Evolutionary conservation across 208 protist species (phyloP).

Genomic region (Borovskyia barvae): DNA sequence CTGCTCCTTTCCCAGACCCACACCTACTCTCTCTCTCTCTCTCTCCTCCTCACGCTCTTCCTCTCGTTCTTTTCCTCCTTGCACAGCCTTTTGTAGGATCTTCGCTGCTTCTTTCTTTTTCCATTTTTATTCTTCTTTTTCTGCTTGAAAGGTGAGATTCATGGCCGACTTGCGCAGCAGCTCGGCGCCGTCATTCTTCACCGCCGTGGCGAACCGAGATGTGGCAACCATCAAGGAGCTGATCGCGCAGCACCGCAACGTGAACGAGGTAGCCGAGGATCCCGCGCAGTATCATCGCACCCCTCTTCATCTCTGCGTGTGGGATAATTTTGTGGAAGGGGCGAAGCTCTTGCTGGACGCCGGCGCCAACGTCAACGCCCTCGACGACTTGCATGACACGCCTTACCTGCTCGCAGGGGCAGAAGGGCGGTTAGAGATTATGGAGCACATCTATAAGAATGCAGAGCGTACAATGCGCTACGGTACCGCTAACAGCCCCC

Average conservation of each 20-base stretch:
- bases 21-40: neutral
- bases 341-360: constrained; percentile 44
- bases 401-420: constrained; percentile 46
- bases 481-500: constrained; percentile 8
- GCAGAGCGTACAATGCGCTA: constrained; percentile 24
- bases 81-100: neutral
- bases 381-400: constrained; percentile 56
- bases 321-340: constrained; percentile 41
- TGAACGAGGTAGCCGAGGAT: constrained; percentile 27
- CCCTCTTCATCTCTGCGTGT: constrained; percentile 52
- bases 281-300: constrained; percentile 35
- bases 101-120: constrained; percentile 9
- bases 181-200: constrained; percentile 28
- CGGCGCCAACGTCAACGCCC: constrained; percentile 49
- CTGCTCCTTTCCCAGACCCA: constrained; percentile 2
- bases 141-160: neutral
- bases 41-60: neutral
- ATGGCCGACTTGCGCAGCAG: constrained; percentile 1
- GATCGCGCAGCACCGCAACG: constrained; percentile 27
- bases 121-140: constrained; percentile 6
- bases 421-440: constrained; percentile 45
- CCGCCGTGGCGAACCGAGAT: constrained; percentile 30
- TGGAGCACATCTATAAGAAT: constrained; percentile 41
- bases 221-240: constrained; percentile 23
- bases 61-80: neutral